Conservation (phyloP, 176 grass and related monocot genomes). For the Triticum urartu region DNA sequence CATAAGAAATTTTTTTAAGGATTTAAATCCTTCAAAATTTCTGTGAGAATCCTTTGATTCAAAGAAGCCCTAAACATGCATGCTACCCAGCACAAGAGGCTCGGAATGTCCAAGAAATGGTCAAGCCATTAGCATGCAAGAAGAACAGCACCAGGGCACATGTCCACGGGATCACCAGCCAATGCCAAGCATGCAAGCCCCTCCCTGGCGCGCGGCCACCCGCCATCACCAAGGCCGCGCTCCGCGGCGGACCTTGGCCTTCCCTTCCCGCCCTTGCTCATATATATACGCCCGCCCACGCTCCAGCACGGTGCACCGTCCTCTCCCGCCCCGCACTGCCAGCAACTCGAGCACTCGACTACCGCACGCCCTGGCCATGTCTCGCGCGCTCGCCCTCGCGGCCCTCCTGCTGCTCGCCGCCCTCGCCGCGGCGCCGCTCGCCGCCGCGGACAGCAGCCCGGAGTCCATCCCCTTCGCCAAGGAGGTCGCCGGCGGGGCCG, state of each 20-base stretch:
- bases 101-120: not conserved
- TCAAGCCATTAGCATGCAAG: not conserved
- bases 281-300: not conserved
- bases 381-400: constrained; percentile 32
- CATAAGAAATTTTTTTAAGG: not conserved
- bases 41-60: too few species aligned
- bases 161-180: not conserved
- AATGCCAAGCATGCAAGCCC: not conserved
- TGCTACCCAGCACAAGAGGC: not conserved
- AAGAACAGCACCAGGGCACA: not conserved
- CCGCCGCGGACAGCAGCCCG: not conserved
- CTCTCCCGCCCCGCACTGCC: not conserved
- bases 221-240: not conserved
- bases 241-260: not conserved
- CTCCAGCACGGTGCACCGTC: not conserved
- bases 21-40: too few species aligned
- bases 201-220: not conserved
- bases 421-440: constrained; percentile 7
- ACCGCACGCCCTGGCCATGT: constrained; percentile 6
- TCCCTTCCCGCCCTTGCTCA: too few species aligned
- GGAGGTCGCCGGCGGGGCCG: not conserved
- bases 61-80: not conserved
- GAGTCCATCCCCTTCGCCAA: not conserved
- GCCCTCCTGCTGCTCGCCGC: constrained; percentile 13
- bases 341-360: not conserved